Percentiles rank a stretch among this genome's conserved stretches.
These are phyloP conservation scores for Pulveroboletus sp. DNA, from an alignment of 768 basidiomycete genomes.

Conservation along the genomic window DNA sequence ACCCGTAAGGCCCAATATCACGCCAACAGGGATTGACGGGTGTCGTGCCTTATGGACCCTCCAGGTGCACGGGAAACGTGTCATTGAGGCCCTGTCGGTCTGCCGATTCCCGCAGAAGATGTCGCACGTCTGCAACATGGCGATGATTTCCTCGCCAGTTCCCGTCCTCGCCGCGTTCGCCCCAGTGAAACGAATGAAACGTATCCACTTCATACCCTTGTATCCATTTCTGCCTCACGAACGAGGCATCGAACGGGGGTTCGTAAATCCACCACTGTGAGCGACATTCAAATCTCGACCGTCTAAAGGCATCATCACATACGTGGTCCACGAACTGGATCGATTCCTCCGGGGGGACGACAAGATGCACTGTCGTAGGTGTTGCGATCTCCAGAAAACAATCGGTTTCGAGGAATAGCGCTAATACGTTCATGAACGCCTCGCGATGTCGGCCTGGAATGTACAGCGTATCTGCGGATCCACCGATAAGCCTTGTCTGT, in stretches of 20 bases:
- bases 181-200: conserved; percentile 51
- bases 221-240: conserved; percentile 43
- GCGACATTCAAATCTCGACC: background rate
- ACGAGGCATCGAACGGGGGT: conserved; percentile 43
- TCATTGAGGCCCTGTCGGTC: conserved; percentile 31
- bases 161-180: conserved; percentile 33
- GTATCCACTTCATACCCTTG: conserved; percentile 47
- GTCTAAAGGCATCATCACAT: conserved; percentile 8
- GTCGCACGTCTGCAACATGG: conserved; percentile 36
- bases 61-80: conserved; percentile 16
- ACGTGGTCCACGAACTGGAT: conserved; percentile 48
- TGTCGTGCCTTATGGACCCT: background rate
- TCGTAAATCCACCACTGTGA: conserved; percentile 44
- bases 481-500: conserved; percentile 40
- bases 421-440: conserved; percentile 39
- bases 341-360: conserved; percentile 34
- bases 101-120: conserved; percentile 37
- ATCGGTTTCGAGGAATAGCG: conserved; percentile 41
- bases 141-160: conserved; percentile 33
- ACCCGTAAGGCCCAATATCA: background rate
- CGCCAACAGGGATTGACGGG: background rate
- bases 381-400: conserved; percentile 49
- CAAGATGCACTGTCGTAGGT: conserved; percentile 43
- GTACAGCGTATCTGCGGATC: conserved; percentile 47
- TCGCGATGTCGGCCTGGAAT: conserved; percentile 39